Percentiles rank a stretch among this genome's conserved stretches.
phyloP scores from a whole-genome alignment of 306 rosid species.

The Casuarina glauca region DNA sequence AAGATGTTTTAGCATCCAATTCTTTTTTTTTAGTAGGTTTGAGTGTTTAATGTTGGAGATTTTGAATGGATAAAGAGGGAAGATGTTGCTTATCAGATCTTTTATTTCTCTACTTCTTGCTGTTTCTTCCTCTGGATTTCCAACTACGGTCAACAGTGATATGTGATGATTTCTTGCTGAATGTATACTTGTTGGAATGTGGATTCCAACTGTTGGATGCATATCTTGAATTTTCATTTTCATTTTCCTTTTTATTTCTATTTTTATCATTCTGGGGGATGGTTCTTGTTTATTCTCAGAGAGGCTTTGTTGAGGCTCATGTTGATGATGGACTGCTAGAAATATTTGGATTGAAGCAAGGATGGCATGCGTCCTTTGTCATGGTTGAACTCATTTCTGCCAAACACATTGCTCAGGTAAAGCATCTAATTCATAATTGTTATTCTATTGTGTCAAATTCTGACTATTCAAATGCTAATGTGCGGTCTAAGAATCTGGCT shows the following conservation, averaged over 20 bases:
- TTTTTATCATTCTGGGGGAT: too few species aligned
- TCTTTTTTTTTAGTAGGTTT: neutral
- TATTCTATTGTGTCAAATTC: slow-evolving; percentile 8
- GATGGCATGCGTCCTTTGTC: slow-evolving; percentile 99
- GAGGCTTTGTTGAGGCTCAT: slow-evolving; percentile 92
- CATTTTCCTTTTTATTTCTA: too few species aligned
- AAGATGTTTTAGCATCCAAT: neutral
- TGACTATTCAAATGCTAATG: slow-evolving; percentile 10
- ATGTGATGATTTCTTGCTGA: too few species aligned
- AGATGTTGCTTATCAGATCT: neutral
- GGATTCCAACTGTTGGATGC: neutral
- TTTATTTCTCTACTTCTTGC: neutral
- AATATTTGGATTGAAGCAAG: slow-evolving; percentile 95
- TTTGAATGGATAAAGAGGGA: neutral
- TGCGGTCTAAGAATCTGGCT: neutral
- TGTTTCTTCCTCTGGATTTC: neutral
- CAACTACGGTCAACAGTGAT: neutral
- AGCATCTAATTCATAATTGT: slow-evolving; percentile 4
- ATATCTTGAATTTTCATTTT: too few species aligned
- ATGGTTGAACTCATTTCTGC: slow-evolving; percentile 95
- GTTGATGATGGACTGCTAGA: slow-evolving; percentile 93
- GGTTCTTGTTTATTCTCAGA: slow-evolving; percentile 44
- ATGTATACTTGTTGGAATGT: neutral
- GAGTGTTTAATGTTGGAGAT: neutral
- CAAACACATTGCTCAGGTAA: slow-evolving; percentile 96